Conservation (phyloP, 805 yeast species). For the Starmerella vitae region DNA sequence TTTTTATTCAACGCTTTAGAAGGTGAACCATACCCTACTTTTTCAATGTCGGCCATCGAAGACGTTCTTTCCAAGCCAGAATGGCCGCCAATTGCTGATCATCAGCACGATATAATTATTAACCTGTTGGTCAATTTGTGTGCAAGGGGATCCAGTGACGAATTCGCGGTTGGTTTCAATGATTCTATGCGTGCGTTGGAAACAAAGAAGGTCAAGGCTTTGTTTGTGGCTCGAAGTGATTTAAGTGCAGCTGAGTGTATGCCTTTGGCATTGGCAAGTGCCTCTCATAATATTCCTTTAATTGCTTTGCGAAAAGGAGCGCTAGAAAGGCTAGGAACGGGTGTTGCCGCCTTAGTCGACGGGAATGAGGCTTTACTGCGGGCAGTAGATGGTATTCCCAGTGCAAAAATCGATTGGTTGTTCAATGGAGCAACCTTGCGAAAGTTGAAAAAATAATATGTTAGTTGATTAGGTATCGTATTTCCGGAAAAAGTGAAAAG, state of each 20-base stretch:
- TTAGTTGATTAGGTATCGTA: too few relatives aligned
- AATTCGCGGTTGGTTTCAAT: slow-evolving; percentile 20
- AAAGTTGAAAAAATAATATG: neutral
- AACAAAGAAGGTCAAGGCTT: slow-evolving; percentile 5
- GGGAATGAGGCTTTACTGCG: neutral
- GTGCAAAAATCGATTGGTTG: slow-evolving; percentile 17
- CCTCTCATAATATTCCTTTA: slow-evolving; percentile 12
- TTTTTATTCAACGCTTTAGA: neutral
- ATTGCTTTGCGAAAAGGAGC: slow-evolving; percentile 17
- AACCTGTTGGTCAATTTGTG: slow-evolving; percentile 2
- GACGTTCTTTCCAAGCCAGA: slow-evolving; percentile 20
- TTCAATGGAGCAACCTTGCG: slow-evolving; percentile 6
- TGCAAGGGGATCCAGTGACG: slow-evolving; percentile 8
- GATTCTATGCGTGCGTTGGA: slow-evolving; percentile 20
- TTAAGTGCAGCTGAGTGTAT: slow-evolving; percentile 10
- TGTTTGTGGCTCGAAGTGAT: slow-evolving; percentile 18
- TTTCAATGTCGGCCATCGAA: slow-evolving; percentile 6
- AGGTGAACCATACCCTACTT: too few relatives aligned
- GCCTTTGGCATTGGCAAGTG: slow-evolving; percentile 19
- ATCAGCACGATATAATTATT: slow-evolving; percentile 8
- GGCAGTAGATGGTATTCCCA: slow-evolving; percentile 5
- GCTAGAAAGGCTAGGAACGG: slow-evolving; percentile 4
- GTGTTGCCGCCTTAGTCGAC: slow-evolving; percentile 8
- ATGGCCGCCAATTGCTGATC: slow-evolving; percentile 18
- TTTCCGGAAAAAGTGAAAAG: too few relatives aligned